phyloP scores from a whole-genome alignment of 257 asterid genomes.

The Echites panduratus region DNA sequence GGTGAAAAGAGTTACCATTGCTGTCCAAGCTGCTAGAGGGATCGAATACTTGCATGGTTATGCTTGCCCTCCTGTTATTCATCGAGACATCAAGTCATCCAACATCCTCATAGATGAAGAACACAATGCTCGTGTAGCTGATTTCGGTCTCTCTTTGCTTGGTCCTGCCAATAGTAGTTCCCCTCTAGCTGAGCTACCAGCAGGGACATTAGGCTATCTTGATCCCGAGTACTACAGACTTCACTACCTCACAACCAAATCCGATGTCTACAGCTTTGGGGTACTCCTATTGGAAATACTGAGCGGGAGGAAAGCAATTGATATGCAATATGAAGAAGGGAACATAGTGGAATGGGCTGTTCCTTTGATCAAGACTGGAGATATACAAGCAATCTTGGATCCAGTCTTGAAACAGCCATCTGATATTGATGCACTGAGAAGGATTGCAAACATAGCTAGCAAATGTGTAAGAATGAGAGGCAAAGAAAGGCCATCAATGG shows the following conservation, averaged over 20 bases:
- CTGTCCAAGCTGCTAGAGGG: constrained; percentile 93
- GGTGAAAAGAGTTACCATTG: constrained; percentile 77
- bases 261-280: constrained; percentile 87
- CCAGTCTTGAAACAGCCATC: constrained; percentile 55
- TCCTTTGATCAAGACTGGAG: constrained; percentile 71
- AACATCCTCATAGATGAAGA: constrained; percentile 90
- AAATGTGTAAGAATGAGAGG: constrained; percentile 93
- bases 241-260: constrained; percentile 83
- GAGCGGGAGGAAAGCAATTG: constrained; percentile 83
- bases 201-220: constrained; percentile 85
- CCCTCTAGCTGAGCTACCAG: constrained; percentile 86
- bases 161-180: constrained; percentile 88
- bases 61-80: constrained; percentile 95
- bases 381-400: constrained; percentile 53
- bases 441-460: constrained; percentile 73
- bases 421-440: constrained; percentile 61
- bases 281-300: constrained; percentile 77
- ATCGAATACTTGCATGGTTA: constrained; percentile 86
- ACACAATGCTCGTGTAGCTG: constrained; percentile 90
- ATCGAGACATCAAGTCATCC: constrained; percentile 84
- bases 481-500: constrained; percentile 94
- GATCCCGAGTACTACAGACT: constrained; percentile 90
- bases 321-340: constrained; percentile 85
- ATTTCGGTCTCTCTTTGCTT: constrained; percentile 76
- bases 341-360: constrained; percentile 95